phyloP scores from a whole-genome alignment of 192 early-diverging fungal species.

The Radiomyces spectabilis region DNA sequence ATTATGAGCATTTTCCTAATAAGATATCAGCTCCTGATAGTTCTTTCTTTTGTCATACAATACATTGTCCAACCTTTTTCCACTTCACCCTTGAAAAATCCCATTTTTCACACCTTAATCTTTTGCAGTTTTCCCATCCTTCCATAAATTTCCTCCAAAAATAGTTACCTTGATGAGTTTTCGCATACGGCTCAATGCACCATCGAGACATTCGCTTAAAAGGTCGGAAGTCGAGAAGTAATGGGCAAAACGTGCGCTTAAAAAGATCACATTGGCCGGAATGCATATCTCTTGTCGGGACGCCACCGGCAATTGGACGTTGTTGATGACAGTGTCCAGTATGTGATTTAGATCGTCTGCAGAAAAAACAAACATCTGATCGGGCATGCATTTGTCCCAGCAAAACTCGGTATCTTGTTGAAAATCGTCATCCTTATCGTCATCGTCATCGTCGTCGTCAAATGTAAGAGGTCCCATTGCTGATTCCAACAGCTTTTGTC shows the following conservation, averaged over 20 bases:
- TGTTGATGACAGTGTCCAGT: constrained; percentile 63
- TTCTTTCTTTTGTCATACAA: no score
- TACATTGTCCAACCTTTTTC: no score
- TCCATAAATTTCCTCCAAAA: background rate
- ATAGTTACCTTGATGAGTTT: constrained; percentile 42
- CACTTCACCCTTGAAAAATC: no score
- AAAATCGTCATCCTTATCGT: background rate
- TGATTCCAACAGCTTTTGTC: constrained; percentile 15
- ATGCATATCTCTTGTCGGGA: constrained; percentile 58
- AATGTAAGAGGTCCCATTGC: constrained; percentile 2
- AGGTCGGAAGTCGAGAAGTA: constrained; percentile 73
- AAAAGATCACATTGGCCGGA: constrained; percentile 83
- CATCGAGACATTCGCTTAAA: constrained; percentile 59
- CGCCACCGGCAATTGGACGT: constrained; percentile 51
- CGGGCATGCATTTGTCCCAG: constrained; percentile 75
- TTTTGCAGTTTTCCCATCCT: no score
- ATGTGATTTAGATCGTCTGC: constrained; percentile 62
- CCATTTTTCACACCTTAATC: no score
- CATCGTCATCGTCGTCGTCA: constrained; percentile 1
- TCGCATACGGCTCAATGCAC: constrained; percentile 50
- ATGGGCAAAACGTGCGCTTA: constrained; percentile 84
- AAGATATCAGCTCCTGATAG: no score
- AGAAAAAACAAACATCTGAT: constrained; percentile 95
- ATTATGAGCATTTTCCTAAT: constrained; percentile 44
- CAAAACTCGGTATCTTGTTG: constrained; percentile 10